Base-by-base conservation (phyloP, 192 early-diverging fungal species). In the Podila epigama region DNA sequence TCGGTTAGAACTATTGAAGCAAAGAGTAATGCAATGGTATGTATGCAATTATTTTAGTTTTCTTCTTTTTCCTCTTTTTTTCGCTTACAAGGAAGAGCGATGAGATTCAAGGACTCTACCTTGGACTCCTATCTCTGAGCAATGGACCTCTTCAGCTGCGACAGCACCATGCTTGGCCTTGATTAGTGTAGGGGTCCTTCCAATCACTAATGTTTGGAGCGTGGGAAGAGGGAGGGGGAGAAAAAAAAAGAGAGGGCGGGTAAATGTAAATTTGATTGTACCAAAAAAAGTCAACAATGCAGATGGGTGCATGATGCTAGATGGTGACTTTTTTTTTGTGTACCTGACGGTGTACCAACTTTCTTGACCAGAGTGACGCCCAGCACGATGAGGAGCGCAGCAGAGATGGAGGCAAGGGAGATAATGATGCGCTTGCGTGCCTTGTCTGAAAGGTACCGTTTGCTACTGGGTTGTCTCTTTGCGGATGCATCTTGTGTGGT, bases 121-220 rank as follows among this genome's bases (percentile, higher is more conserved):
- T 48, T 89, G 84, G 20, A 87, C 84, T 58, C 92, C 92, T 41
- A 89, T 87, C 48, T 81, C 67, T 4, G 92, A 93, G 75, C 92
- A 93, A 42, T 83, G 81, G 41, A 85, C 80, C 64, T 86, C 85
- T 54, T 93, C 92, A 25, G 88, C 80, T 13, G 92, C 90, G 3
- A 93, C 90, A 22, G 88, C 91, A 12, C 91, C 92, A 34, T 85
- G 52, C 32, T 79, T 82, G 25, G 78, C 86, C 48, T 70, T 72
- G 48, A 85, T 72, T 39, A 83, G 54, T 25, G 33, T 67, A 7
- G 66, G 73, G 56, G 63, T 68, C 55, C 32, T 77, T 15, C 68
- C 73, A 42, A 68, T 51, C n/a, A 1, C 65, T 68, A 75, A 25
- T 42, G 4, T 36, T 1, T 1, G 16, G 1, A 28, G 29, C 16